Evolutionary conservation across 1,284 basidiomycete genomes (phyloP), one percentile per base, ranked within the genome.

Genomic region (Naganishia cerealis): DNA sequence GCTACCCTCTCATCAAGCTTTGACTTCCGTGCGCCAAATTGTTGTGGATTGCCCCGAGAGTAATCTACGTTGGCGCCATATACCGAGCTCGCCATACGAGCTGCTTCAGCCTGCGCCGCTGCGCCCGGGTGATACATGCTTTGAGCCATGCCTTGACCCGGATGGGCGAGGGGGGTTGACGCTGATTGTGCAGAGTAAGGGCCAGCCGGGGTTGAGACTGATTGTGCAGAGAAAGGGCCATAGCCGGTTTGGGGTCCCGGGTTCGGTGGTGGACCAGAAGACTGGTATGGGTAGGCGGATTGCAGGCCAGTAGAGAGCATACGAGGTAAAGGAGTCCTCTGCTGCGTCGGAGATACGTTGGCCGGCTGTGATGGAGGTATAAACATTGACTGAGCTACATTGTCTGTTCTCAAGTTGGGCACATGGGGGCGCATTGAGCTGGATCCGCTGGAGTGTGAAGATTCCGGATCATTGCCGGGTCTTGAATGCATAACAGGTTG

Each of bases 1-100:
- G 70, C 70, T 15, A 58, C 70, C 33, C 67, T 48, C 15, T 68
- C 70, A 46, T 71, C 66, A 39, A 71, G 36, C 62, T 63, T 59
- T 39, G 61, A 58, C 29, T 50, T 52, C 39, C 33, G n/a, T 26
- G 48, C 57, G 24, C 46, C 67, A 50, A 57, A 62, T 38, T 42
- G 52, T 42, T 59, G 56, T 12, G 42, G 26, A n/a, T 33, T 50
- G 2, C 52, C 58, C 15, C 61, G 50, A 12, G 61, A 53, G 26
- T 63, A 63, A 29, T 63, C 61, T 26, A 54, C 61, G 36, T 63
- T 63, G 38, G 36, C 61, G 38, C 61, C 61, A 53, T 63, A 63
- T 18, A 46, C 18, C 46, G 63, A 42, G 13, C 21, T 56, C 39
- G 53, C 36, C 12, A 8, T 12, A 26, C 46, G 50, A 4, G 26